phyloP scores from a whole-genome alignment of 169 alveolate genomes.

The Theileria parva region DNA sequence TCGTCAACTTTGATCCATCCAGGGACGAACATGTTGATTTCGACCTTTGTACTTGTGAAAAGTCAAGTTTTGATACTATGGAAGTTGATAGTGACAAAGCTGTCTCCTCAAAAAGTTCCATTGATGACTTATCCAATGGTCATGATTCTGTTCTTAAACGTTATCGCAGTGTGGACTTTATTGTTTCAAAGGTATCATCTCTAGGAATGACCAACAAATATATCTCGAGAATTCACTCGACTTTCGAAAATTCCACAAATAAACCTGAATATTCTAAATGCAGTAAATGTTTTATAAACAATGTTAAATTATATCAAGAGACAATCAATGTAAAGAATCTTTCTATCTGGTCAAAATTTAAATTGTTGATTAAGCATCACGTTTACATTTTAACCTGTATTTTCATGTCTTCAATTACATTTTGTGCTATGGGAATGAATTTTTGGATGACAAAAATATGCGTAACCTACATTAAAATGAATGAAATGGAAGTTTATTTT shows the following conservation, averaged over 20 bases:
- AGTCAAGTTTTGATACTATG: background rate
- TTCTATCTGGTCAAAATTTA: conserved; percentile 65
- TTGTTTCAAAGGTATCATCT: background rate
- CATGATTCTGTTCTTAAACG: background rate
- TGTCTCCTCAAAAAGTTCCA: too few species aligned
- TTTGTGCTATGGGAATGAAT: conserved; percentile 84
- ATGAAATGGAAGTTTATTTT: conserved; percentile 70
- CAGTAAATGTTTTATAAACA: conserved; percentile 11
- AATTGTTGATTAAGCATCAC: conserved; percentile 60
- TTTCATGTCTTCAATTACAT: conserved; percentile 67
- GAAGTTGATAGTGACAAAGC: background rate
- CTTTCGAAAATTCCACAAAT: background rate
- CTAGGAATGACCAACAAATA: background rate
- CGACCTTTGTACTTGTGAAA: conserved; percentile 5
- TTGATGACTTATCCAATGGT: too few species aligned
- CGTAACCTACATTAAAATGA: background rate
- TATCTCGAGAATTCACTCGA: background rate
- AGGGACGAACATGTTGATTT: background rate
- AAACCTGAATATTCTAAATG: background rate
- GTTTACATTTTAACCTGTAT: conserved; percentile 77
- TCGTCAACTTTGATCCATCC: conserved; percentile 25
- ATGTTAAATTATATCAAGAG: background rate
- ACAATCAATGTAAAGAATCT: conserved; percentile 14
- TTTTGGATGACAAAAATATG: conserved; percentile 86
- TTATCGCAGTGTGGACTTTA: background rate